These are phyloP conservation scores for Alternaria rosae DNA, from an alignment of 2,329 filamentous ascomycete genomes.

Conservation along the genomic window DNA sequence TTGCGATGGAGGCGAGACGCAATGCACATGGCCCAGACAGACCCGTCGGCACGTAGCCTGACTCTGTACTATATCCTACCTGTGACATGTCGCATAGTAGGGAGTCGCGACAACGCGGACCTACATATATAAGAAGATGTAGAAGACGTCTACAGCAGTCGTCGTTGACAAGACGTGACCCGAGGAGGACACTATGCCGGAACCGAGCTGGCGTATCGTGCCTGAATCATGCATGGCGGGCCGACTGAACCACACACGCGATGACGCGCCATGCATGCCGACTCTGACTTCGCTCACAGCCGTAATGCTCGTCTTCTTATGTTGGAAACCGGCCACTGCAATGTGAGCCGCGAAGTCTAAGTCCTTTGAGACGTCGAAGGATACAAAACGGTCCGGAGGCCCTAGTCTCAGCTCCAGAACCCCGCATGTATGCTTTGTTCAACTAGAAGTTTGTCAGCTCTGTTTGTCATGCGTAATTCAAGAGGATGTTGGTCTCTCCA, in stretches of 20 bases:
- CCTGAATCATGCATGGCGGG: neutral
- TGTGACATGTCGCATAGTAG: neutral
- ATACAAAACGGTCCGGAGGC: neutral
- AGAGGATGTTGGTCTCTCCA: neutral
- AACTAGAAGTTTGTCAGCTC: neutral
- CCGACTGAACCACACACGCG: neutral
- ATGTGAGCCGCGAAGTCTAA: neutral
- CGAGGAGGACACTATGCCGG: slow-evolving; percentile 3
- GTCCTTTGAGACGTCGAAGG: neutral
- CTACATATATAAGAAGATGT: neutral
- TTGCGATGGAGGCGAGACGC: too few relatives aligned
- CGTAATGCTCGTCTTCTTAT: neutral
- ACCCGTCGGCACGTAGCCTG: neutral
- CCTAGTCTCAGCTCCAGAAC: neutral
- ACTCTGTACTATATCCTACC: neutral
- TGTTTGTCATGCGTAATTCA: neutral
- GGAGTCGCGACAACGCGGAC: neutral
- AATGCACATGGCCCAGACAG: neutral
- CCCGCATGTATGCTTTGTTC: neutral
- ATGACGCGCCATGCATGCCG: neutral
- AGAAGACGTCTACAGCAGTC: neutral
- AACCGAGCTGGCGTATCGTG: slow-evolving; percentile 1
- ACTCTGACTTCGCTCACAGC: neutral
- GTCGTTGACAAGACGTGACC: neutral
- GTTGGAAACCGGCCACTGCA: neutral